These are phyloP conservation scores for Exserohilum turcica DNA, from an alignment of 2,329 filamentous ascomycete species.

Conservation along the genomic window DNA sequence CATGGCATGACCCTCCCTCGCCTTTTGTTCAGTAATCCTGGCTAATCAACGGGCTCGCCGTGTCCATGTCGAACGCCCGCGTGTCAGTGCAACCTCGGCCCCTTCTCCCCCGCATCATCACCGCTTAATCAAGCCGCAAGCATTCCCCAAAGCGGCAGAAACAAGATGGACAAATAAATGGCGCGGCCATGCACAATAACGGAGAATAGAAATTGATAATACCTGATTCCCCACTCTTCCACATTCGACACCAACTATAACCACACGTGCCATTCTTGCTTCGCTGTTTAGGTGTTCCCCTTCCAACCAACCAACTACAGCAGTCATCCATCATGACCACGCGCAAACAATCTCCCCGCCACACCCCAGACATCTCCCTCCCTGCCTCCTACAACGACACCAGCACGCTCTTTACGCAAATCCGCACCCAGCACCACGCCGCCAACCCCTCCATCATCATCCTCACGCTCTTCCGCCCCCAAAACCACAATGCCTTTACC, in stretches of 20 bases:
- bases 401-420: conserved; percentile 49
- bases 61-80: neutral
- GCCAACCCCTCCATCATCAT: conserved; percentile 62
- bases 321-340: neutral
- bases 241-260: neutral
- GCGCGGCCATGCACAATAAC: neutral
- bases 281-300: no score
- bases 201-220: neutral
- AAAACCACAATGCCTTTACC: conserved; percentile 72
- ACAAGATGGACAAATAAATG: neutral
- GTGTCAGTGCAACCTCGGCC: conserved; percentile 16
- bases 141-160: neutral
- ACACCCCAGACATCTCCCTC: conserved; percentile 34
- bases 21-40: neutral
- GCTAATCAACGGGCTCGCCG: neutral
- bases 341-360: conserved; percentile 16
- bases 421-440: conserved; percentile 50
- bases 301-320: neutral
- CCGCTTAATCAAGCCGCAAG: neutral
- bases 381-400: conserved; percentile 50
- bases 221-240: no score
- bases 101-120: conserved; percentile 10
- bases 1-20: no score
- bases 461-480: conserved; percentile 67
- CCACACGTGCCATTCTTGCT: neutral